Percentiles rank a stretch among this genome's conserved stretches.
Evolutionary conservation across 257 asterid species (phyloP).

Genomic region (Jaltomata sinuosa): DNA sequence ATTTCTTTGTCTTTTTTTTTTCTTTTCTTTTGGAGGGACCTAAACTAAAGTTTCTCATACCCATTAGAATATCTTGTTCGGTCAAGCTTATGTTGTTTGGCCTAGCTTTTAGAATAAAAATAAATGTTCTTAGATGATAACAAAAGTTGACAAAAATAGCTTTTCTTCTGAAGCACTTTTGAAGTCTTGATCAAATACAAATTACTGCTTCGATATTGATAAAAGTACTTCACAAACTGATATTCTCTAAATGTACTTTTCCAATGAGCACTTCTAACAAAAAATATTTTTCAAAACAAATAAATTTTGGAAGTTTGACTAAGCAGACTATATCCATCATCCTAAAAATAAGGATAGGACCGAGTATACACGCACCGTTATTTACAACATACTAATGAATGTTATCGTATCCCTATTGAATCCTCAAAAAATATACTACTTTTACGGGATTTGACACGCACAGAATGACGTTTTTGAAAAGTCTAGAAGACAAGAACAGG

Average conservation of each 20-base stretch:
- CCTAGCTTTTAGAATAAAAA: neutral
- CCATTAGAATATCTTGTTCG: neutral
- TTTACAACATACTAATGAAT: neutral
- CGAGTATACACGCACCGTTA: neutral
- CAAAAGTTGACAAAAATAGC: neutral
- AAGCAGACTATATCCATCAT: neutral
- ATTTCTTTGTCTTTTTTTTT: neutral
- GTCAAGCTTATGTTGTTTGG: neutral
- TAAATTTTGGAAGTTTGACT: neutral
- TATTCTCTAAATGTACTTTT: neutral
- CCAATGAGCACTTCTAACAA: neutral
- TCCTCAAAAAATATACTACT: too few species aligned
- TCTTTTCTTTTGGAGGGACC: neutral
- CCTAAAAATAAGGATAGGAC: neutral
- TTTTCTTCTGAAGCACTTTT: neutral
- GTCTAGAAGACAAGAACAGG: too few species aligned
- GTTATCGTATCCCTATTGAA: neutral
- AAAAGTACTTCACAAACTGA: neutral
- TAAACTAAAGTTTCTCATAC: neutral
- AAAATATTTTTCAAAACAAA: neutral
- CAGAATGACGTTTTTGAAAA: too few species aligned
- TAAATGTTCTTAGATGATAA: too few species aligned
- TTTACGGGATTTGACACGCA: too few species aligned
- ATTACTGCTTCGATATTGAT: neutral
- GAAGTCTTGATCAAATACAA: neutral